Conservation (phyloP, 2,329 filamentous ascomycete species). For the Aspergillus japonicus region DNA sequence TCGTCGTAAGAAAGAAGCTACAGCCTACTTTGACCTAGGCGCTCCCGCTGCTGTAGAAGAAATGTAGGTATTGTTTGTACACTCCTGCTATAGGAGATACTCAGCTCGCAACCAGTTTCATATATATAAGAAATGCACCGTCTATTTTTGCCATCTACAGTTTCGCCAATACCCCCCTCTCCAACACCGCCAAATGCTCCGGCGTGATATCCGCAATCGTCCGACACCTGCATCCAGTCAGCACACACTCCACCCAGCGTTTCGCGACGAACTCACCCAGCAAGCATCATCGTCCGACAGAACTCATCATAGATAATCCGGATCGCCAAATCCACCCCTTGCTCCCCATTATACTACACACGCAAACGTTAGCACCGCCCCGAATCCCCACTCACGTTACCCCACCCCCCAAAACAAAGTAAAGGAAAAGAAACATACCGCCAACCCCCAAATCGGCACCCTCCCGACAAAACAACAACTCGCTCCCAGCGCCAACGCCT, state of each 20-base stretch:
- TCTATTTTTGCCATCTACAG: neutral
- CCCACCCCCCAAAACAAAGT: neutral
- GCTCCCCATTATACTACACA: constrained; percentile 22
- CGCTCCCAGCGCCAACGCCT: constrained; percentile 29
- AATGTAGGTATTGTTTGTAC: too few species aligned
- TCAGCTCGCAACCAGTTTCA: too few species aligned
- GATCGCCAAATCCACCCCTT: constrained; percentile 27
- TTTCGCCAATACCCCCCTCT: neutral
- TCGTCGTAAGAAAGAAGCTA: too few species aligned
- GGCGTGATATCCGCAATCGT: too few species aligned
- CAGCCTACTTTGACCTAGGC: too few species aligned
- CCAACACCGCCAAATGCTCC: neutral
- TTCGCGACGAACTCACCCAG: constrained; percentile 14
- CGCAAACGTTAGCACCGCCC: too few species aligned
- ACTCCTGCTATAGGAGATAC: too few species aligned
- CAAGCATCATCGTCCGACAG: constrained; percentile 21
- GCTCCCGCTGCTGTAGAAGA: too few species aligned
- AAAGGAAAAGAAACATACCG: constrained; percentile 16
- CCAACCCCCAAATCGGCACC: constrained; percentile 30
- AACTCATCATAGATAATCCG: constrained; percentile 26
- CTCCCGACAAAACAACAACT: constrained; percentile 25
- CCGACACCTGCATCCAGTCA: too few species aligned
- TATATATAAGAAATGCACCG: too few species aligned
- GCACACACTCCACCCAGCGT: too few species aligned
- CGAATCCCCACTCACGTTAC: neutral